Percentiles rank a stretch among this genome's conserved stretches.
Evolutionary conservation across 805 yeast genomes (phyloP).

Genomic region (Wickerhamiella vanderwaltii): DNA sequence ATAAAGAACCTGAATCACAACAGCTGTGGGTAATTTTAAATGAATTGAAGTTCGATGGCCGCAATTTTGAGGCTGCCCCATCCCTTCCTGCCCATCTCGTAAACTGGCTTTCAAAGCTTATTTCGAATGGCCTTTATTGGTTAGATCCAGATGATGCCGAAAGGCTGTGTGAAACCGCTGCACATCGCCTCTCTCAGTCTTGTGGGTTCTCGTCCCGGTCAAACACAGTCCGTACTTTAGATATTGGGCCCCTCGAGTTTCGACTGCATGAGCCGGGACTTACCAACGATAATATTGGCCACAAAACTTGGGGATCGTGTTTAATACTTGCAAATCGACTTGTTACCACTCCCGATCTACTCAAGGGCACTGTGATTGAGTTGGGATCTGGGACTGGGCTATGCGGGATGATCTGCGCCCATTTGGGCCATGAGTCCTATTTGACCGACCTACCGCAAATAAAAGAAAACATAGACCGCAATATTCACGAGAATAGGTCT

Average conservation of each 20-base stretch:
- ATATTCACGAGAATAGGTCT: conserved; percentile 40
- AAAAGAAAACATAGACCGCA: conserved; percentile 49
- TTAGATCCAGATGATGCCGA: conserved; percentile 26
- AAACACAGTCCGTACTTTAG: conserved; percentile 47
- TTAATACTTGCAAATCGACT: conserved; percentile 51
- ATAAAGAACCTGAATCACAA: conserved; percentile 16
- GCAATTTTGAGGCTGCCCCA: conserved; percentile 13
- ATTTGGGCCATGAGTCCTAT: conserved; percentile 38
- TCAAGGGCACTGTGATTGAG: conserved; percentile 33
- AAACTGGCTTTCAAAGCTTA: conserved; percentile 27
- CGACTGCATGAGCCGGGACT: conserved; percentile 67
- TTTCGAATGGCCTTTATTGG: conserved; percentile 34
- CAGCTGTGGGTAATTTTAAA: conserved; percentile 16
- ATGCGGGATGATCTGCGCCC: conserved; percentile 59
- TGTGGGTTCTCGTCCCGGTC: conserved; percentile 83
- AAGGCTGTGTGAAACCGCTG: conserved; percentile 41
- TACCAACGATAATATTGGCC: conserved; percentile 76
- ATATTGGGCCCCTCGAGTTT: conserved; percentile 31
- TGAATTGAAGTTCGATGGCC: conserved; percentile 16
- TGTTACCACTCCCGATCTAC: conserved; percentile 19
- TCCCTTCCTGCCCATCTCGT: conserved; percentile 20
- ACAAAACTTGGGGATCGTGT: conserved; percentile 95
- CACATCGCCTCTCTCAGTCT: conserved; percentile 59
- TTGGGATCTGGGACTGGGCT: conserved; percentile 96
- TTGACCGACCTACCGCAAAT: conserved; percentile 77